These are phyloP conservation scores for Lactarius tabidus DNA, from an alignment of 768 basidiomycete genomes.

Conservation along the genomic window DNA sequence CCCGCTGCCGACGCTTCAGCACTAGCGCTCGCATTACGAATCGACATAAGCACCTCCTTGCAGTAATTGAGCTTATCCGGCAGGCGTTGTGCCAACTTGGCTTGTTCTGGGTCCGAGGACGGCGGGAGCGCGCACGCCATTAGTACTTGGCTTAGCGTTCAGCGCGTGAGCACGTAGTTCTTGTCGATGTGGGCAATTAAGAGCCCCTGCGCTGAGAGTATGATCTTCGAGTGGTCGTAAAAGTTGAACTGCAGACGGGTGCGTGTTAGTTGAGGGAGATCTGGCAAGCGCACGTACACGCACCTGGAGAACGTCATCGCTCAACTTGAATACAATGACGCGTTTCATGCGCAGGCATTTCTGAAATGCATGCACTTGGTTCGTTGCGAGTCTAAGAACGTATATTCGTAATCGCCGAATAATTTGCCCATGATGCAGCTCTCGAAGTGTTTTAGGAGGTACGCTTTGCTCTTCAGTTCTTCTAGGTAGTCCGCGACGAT, in stretches of 20 bases:
- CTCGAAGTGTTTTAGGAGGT: slow-evolving; percentile 91
- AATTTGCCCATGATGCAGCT: slow-evolving; percentile 90
- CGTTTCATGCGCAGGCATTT: slow-evolving; percentile 96
- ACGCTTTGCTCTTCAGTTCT: slow-evolving; percentile 88
- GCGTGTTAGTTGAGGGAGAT: too few relatives aligned
- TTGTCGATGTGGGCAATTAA: slow-evolving; percentile 90
- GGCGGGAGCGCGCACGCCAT: slow-evolving; percentile 52
- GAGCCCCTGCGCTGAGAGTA: slow-evolving; percentile 77
- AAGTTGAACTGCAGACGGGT: slow-evolving; percentile 99
- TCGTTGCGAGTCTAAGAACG: slow-evolving; percentile 58
- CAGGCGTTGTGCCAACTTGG: slow-evolving; percentile 59
- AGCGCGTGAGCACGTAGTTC: slow-evolving; percentile 71
- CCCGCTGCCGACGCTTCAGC: background rate
- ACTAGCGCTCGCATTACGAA: slow-evolving; percentile 53
- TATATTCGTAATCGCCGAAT: slow-evolving; percentile 80
- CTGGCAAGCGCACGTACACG: slow-evolving; percentile 41
- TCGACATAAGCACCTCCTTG: slow-evolving; percentile 76
- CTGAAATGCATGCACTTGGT: slow-evolving; percentile 89
- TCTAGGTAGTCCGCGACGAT: slow-evolving; percentile 69
- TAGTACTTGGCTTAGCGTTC: slow-evolving; percentile 65
- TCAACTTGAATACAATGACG: slow-evolving; percentile 94
- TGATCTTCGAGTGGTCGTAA: slow-evolving; percentile 93
- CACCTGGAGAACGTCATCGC: slow-evolving; percentile 94
- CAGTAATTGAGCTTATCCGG: slow-evolving; percentile 83
- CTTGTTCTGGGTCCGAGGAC: slow-evolving; percentile 47